Evolutionary conservation across 148 eudicot genomes (phyloP).

Genomic region (Diospyros kaki): DNA sequence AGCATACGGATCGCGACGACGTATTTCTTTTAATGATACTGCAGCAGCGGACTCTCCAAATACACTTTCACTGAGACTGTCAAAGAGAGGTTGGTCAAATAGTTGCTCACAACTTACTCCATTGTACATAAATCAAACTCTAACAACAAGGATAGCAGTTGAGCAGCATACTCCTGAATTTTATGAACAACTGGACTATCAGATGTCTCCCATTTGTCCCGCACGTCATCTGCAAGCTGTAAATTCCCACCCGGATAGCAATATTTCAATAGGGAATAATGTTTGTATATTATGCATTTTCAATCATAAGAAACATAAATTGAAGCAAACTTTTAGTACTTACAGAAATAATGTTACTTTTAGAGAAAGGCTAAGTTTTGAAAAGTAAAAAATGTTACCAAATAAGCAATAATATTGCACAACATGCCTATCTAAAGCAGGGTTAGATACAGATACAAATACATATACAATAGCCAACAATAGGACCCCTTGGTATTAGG

Average conservation of each 20-base stretch:
- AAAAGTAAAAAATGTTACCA: not conserved
- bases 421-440: not conserved
- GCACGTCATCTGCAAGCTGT: constrained; percentile 80
- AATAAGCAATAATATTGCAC: not conserved
- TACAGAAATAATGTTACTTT: not conserved
- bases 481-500: no score
- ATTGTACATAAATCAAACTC: not conserved
- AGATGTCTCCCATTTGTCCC: constrained; percentile 92
- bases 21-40: constrained; percentile 81
- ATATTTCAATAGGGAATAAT: not conserved
- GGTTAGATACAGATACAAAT: not conserved
- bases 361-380: not conserved
- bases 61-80: constrained; percentile 75
- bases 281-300: not conserved
- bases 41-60: constrained; percentile 85
- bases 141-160: not conserved
- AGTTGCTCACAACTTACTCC: not conserved
- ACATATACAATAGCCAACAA: no score
- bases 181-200: constrained; percentile 91
- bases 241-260: constrained; percentile 13
- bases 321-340: not conserved
- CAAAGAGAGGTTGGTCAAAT: constrained; percentile 15
- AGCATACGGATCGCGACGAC: constrained; percentile 88
- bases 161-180: constrained; percentile 73
- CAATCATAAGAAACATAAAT: not conserved